Conservation (phyloP, 2,329 filamentous ascomycete species). For the Fusarium sp. region DNA sequence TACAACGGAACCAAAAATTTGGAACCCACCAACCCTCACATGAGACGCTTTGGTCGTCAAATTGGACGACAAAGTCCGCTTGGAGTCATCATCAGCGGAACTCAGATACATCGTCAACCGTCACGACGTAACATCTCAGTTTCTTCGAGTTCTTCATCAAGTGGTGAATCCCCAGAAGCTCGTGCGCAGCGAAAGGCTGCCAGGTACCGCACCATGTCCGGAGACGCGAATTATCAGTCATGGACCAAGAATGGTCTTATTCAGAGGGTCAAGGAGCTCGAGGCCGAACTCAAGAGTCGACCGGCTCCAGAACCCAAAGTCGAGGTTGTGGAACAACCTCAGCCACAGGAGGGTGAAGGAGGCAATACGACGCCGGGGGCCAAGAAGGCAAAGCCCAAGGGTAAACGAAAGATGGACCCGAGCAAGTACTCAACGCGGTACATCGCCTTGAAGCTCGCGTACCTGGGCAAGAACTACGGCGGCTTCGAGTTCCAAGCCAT, state of each 20-base stretch:
- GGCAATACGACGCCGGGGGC: constrained; percentile 2
- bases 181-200: constrained; percentile 21
- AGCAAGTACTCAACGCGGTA: constrained; percentile 84
- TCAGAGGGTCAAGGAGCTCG: constrained; percentile 73
- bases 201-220: constrained; percentile 45
- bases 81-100: constrained; percentile 27
- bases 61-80: constrained; percentile 42
- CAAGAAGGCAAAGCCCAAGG: constrained; percentile 51
- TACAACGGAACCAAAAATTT: constrained; percentile 37
- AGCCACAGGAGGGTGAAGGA: constrained; percentile 3
- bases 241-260: constrained; percentile 79
- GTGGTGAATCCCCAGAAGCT: constrained; percentile 34
- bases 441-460: constrained; percentile 93
- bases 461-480: constrained; percentile 90
- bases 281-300: constrained; percentile 69
- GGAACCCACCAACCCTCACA: constrained; percentile 43
- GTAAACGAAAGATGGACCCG: constrained; percentile 74
- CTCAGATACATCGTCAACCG: constrained; percentile 14
- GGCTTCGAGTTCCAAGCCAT: constrained; percentile 89
- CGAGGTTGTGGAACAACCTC: not conserved
- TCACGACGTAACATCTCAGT: constrained; percentile 5
- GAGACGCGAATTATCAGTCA: constrained; percentile 63
- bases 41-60: constrained; percentile 40
- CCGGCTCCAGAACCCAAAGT: constrained; percentile 38
- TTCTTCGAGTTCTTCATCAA: constrained; percentile 29